phyloP scores from a whole-genome alignment of 441 rosid species.

The Erodium moschatum region DNA sequence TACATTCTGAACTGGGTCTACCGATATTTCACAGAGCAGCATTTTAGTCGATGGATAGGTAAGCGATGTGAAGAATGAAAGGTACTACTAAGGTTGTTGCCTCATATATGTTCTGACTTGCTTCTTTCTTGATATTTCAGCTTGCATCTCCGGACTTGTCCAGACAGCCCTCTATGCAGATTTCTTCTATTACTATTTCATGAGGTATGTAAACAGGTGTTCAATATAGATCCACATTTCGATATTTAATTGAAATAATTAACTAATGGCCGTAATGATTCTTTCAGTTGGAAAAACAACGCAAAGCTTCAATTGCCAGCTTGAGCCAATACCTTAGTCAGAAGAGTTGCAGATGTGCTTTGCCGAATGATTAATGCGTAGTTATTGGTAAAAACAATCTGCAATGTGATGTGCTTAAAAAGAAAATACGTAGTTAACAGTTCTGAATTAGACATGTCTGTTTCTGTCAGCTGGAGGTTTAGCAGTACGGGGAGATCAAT shows the following conservation, averaged over 20 bases:
- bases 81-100: constrained; percentile 7
- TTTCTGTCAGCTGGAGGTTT: neutral
- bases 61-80: constrained; percentile 18
- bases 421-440: constrained; percentile 11
- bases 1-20: constrained; percentile 94
- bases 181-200: constrained; percentile 85
- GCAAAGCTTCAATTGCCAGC: constrained; percentile 87
- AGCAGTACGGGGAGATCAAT: neutral
- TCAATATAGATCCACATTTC: neutral
- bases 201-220: constrained; percentile 38
- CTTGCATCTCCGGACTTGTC: constrained; percentile 68
- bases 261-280: neutral
- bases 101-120: constrained; percentile 11
- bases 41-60: constrained; percentile 78
- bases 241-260: neutral
- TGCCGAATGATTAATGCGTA: neutral
- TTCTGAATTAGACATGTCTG: neutral
- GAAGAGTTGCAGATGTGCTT: constrained; percentile 1
- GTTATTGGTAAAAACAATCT: neutral
- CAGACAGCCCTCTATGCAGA: constrained; percentile 85
- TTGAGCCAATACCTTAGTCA: constrained; percentile 24
- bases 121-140: constrained; percentile 30
- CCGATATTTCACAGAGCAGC: constrained; percentile 63
- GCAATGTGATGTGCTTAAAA: neutral
- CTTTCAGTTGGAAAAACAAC: constrained; percentile 81